These are phyloP conservation scores for Trebouxiophyceae sp. DNA, from an alignment of 163 green algal species.

Conservation along the genomic window DNA sequence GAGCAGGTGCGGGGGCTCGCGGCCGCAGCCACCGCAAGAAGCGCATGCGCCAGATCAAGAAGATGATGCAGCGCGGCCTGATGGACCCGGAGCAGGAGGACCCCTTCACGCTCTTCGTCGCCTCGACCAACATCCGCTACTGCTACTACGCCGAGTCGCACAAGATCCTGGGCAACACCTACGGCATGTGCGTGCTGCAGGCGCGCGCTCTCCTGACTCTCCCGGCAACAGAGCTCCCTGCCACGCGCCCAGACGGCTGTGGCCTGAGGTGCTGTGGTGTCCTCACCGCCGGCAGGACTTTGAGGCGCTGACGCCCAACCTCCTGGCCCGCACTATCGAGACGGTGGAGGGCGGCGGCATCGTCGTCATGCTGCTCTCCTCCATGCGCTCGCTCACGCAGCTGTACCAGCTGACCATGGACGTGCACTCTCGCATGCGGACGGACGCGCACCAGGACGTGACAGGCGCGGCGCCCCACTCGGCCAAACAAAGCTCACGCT, in stretches of 20 bases:
- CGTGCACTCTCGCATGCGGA: conserved; percentile 83
- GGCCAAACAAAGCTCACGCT: too few species aligned
- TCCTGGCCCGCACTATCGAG: conserved; percentile 94
- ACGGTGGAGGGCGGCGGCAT: conserved; percentile 95
- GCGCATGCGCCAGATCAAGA: conserved; percentile 94
- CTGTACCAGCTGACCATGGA: conserved; percentile 98
- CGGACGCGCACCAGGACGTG: conserved; percentile 81
- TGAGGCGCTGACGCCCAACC: conserved; percentile 94
- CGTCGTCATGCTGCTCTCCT: conserved; percentile 86
- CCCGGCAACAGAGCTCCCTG: too few species aligned
- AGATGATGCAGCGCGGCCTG: conserved; percentile 85
- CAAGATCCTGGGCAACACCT: conserved; percentile 98
- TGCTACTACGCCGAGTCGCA: conserved; percentile 97
- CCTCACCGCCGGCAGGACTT: conserved; percentile 77
- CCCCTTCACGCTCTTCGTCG: conserved; percentile 94
- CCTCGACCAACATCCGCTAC: conserved; percentile 94
- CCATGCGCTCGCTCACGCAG: conserved; percentile 69
- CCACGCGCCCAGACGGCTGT: too few species aligned
- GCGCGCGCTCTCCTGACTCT: conserved; percentile 29
- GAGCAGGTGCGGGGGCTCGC: too few species aligned
- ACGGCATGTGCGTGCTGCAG: conserved; percentile 97
- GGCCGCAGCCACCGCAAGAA: conserved; percentile 84
- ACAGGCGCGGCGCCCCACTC: conserved; percentile 27
- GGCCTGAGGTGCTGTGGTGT: too few species aligned
- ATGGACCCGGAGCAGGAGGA: conserved; percentile 95